Base-by-base conservation (phyloP, 2,329 filamentous ascomycete species). In the Chaetomiaceae sp. region DNA sequence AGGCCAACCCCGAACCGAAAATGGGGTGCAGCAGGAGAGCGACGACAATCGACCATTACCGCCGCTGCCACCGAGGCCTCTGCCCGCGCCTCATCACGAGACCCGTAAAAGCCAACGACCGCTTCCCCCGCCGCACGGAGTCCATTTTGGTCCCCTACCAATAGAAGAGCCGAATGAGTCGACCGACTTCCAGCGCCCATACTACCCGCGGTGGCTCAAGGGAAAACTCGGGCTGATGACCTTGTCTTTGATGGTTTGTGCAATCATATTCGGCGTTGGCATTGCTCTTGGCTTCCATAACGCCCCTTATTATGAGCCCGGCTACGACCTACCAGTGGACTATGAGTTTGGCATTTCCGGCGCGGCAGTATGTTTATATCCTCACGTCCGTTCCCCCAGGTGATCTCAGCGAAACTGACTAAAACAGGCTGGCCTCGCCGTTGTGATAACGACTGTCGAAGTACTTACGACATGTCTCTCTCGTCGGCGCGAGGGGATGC, bases 371-470 rank as follows among this genome's bases (percentile, higher is more conserved):
- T 34, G 57, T 51, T 23, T 29, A 7, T 20, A 18, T 21, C 38
- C 8, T 23, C n/a, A 13, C 14, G 3, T 25, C 33, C 18, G 20
- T 16, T 36, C 33, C 34, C 16, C 11, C 7, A 9, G 23, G 8
- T 9, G 7, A 32, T 5, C 20, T 27, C 4, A 30, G 7, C 23
- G 34, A 40, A 20, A 37, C 53, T 52, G 27, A 42, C 27, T 6
- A 16, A 3, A 21, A 14, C 42, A 75, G 73, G 67, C 69, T 18
- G 59, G 62, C 20, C 27, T 67, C 1, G 65, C 69, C 9, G 36
- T 73, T 6, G 2, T 73, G 36, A 74, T 74, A 69, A 69, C 69
- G 30, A 32, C 64, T 1, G 60, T 68, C 27, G 74, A 77, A 40
- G 57, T 74, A 43, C 60, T 74, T 50, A 70, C 66, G 23, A 65